Evolutionary conservation across 108 stramenopile genomes (phyloP), one percentile per base, ranked within the genome.

Genomic region (Mayamaea pseudoterrestris): DNA sequence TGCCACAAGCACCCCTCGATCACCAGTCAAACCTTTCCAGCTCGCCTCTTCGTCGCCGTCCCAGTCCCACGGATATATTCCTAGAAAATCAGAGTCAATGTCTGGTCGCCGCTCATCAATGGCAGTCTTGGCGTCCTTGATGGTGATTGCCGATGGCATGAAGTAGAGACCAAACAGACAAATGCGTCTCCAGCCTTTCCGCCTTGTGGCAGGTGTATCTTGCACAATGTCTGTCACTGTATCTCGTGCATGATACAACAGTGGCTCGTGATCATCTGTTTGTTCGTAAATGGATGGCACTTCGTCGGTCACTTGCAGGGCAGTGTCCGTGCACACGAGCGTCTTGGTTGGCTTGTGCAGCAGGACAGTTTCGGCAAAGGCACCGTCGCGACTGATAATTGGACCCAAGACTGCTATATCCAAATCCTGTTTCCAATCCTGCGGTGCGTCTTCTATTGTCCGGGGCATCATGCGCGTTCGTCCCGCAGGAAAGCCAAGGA

Each of bases 321-420:
- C 84, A 5, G 84, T 78, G 50, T 96, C 95, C 12, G 93, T 94
- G 8, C 89, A 83, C 16, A 96, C 53, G 20, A 96, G 49, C 5
- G 95, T 92, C 51, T 73, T 69, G 4, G 91, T 82, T 6, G 63
- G 60, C 39, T 68, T 77, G 68, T 93, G 93, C 41, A 73, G 84
- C 39, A 96, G 80, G n/a, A 91, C 95, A 9, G 90, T 82, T 51
- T 96, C 95, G 1, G 80, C 83, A 73, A 82, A 96, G 5, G 84
- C 84, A 16, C 95, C 95, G 69, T 80, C 91, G 47, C 80, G 71
- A 23, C 76, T 80, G 32, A 89, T 82, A 44, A 94, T 57, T 11
- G 94, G 94, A 4, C 93, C 94, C 44, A 96, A 40, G 18, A 77
- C 80, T 12, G 49, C 41, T 30, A 68, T 76, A 39, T 82, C 74